phyloP scores from a whole-genome alignment of 2,329 filamentous ascomycete species.

The Setomelanomma holmii region DNA sequence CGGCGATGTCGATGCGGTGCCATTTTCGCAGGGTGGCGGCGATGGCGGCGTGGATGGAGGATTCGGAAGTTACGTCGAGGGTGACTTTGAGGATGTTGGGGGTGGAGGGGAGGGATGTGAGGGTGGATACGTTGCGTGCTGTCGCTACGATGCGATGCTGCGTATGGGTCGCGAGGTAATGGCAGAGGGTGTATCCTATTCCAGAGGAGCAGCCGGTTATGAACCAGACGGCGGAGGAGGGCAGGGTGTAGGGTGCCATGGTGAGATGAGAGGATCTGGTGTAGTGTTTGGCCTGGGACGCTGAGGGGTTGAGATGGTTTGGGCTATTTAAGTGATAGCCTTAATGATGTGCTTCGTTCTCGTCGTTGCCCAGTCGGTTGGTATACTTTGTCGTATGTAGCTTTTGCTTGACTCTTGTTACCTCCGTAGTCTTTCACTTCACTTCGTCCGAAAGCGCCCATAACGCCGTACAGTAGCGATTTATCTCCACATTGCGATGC shows the following conservation, averaged over 20 bases:
- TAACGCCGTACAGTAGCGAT: no score
- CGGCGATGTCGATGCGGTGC: conserved; percentile 64
- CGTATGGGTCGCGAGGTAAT: conserved; percentile 48
- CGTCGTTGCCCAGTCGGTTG: no score
- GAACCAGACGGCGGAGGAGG: conserved; percentile 9
- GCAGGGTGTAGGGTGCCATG: conserved; percentile 21
- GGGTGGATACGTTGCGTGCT: conserved; percentile 53
- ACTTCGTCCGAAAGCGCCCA: no score
- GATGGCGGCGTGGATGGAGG: conserved; percentile 49
- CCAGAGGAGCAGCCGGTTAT: conserved; percentile 58
- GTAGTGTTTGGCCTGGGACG: no score
- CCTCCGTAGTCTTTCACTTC: no score
- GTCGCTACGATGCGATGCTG: conserved; percentile 56
- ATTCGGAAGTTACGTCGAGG: conserved; percentile 57
- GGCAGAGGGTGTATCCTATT: conserved; percentile 54
- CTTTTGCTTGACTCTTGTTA: no score
- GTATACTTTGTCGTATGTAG: no score
- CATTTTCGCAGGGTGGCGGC: conserved; percentile 69
- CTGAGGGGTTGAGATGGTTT: no score
- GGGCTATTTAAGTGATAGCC: no score
- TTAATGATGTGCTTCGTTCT: no score
- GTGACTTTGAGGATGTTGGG: conserved; percentile 9
- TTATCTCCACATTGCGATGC: no score
- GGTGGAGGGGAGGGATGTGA: conserved; percentile 51
- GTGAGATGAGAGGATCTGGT: no score